These are phyloP conservation scores for Leccinum ochraceum DNA, from an alignment of 768 basidiomycete species.

Conservation along the genomic window DNA sequence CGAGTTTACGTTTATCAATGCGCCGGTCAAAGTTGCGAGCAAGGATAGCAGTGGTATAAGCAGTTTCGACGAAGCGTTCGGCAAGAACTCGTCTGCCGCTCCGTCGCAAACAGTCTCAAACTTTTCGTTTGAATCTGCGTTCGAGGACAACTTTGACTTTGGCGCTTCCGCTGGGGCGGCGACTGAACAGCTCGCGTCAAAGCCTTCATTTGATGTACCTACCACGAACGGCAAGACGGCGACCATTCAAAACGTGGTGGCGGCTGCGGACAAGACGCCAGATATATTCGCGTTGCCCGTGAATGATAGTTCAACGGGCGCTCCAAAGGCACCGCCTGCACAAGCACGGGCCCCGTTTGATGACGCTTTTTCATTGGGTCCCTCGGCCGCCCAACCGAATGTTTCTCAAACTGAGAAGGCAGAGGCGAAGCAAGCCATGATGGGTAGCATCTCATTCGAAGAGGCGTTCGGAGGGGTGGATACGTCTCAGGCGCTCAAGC, in stretches of 20 bases:
- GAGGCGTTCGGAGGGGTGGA: constrained; percentile 56
- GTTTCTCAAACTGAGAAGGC: constrained; percentile 20
- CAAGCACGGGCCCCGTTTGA: constrained; percentile 43
- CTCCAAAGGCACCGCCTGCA: constrained; percentile 17
- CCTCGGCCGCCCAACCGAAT: constrained; percentile 6
- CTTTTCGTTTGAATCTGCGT: constrained; percentile 67
- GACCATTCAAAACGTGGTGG: constrained; percentile 7
- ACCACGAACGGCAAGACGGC: constrained; percentile 29
- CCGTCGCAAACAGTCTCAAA: constrained; percentile 34
- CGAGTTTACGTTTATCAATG: constrained; percentile 21
- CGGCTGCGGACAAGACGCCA: constrained; percentile 11
- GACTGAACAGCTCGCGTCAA: constrained; percentile 28
- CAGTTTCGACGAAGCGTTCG: constrained; percentile 78
- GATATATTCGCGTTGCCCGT: constrained; percentile 17
- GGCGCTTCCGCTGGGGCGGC: constrained; percentile 38
- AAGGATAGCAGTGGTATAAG: constrained; percentile 38
- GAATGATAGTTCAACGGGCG: constrained; percentile 10
- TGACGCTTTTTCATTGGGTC: constrained; percentile 44
- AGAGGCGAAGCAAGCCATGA: constrained; percentile 7
- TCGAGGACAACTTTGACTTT: constrained; percentile 71
- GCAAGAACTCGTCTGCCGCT: constrained; percentile 46
- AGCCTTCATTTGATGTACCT: constrained; percentile 22
- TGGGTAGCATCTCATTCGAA: constrained; percentile 44
- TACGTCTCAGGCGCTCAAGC: constrained; percentile 39
- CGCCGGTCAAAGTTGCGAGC: constrained; percentile 14